Percentiles rank a stretch among this genome's conserved stretches.
Evolutionary conservation across 352 stramenopile species (phyloP).

Genomic region (Thraustochytrium sp.): DNA sequence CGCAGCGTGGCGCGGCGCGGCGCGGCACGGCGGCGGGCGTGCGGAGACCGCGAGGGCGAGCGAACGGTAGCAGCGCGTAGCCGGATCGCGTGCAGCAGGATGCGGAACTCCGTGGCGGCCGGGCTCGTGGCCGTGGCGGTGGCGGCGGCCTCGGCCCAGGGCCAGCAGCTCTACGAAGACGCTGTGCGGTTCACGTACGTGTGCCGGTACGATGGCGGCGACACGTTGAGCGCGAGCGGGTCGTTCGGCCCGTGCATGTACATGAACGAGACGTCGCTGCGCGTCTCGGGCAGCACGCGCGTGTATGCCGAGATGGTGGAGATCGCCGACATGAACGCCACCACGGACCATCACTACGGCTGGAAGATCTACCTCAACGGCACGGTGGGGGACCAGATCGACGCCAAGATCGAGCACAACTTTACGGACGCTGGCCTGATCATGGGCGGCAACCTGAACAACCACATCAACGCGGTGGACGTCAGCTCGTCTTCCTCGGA

Average conservation of each 20-base stretch:
- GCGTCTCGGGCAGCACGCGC: background rate
- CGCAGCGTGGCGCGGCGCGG: too few species aligned
- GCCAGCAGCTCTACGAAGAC: background rate
- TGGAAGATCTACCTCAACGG: background rate
- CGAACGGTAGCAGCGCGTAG: too few species aligned
- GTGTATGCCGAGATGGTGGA: background rate
- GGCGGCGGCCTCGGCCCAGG: background rate
- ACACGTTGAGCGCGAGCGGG: background rate
- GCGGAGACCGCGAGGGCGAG: too few species aligned
- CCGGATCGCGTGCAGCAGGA: too few species aligned
- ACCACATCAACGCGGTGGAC: too few species aligned
- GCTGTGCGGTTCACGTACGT: background rate
- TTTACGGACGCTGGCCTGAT: background rate
- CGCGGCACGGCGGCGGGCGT: too few species aligned
- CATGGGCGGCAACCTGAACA: background rate
- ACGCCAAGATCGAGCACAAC: conserved; percentile 5
- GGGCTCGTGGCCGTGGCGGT: background rate
- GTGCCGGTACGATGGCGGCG: background rate
- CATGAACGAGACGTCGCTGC: too few species aligned
- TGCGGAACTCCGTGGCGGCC: background rate
- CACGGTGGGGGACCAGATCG: background rate
- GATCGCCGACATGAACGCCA: background rate
- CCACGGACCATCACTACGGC: background rate
- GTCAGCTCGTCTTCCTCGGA: too few species aligned
- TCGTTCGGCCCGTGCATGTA: conserved; percentile 9